Conservation (phyloP, 352 stramenopile genomes). For the Pythium myriotylum region DNA sequence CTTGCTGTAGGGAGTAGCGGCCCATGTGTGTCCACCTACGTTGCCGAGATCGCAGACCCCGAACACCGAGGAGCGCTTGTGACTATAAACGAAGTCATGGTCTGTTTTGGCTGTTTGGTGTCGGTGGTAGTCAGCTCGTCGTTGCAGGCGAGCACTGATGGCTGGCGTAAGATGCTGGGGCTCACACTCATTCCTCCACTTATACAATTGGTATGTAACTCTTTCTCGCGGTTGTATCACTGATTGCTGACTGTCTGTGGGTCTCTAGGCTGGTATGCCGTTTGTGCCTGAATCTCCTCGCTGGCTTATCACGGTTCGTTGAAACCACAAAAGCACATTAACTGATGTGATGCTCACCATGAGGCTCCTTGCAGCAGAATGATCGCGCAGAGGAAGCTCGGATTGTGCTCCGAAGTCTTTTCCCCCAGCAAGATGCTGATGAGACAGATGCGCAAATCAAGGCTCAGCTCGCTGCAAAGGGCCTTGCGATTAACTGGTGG, state of each 20-base stretch:
- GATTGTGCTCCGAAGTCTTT: slow-evolving; percentile 32
- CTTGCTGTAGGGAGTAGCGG: slow-evolving; percentile 66
- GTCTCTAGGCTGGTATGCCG: slow-evolving; percentile 55
- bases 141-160: slow-evolving; percentile 46
- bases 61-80: slow-evolving; percentile 60
- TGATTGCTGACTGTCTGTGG: slow-evolving; percentile 1
- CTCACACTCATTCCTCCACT: slow-evolving; percentile 66
- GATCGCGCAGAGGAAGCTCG: slow-evolving; percentile 50
- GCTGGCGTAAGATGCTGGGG: slow-evolving; percentile 66
- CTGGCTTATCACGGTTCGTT: slow-evolving; percentile 60
- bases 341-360: neutral
- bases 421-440: slow-evolving; percentile 15
- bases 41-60: slow-evolving; percentile 64
- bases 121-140: slow-evolving; percentile 56
- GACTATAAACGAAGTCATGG: slow-evolving; percentile 75
- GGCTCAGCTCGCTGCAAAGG: slow-evolving; percentile 27
- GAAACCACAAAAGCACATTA: neutral
- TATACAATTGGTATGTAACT: slow-evolving; percentile 50
- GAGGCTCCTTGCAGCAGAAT: slow-evolving; percentile 32
- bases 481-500: slow-evolving; percentile 39
- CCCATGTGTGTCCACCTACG: slow-evolving; percentile 65
- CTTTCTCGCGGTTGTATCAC: neutral
- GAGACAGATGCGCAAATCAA: slow-evolving; percentile 28
- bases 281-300: slow-evolving; percentile 70
- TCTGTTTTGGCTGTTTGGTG: slow-evolving; percentile 70